A percentile compares a stretch with the other conserved stretches of the same genome.
phyloP scores from a whole-genome alignment of 176 grass and related monocot genomes.

The Aegilops longissima region DNA sequence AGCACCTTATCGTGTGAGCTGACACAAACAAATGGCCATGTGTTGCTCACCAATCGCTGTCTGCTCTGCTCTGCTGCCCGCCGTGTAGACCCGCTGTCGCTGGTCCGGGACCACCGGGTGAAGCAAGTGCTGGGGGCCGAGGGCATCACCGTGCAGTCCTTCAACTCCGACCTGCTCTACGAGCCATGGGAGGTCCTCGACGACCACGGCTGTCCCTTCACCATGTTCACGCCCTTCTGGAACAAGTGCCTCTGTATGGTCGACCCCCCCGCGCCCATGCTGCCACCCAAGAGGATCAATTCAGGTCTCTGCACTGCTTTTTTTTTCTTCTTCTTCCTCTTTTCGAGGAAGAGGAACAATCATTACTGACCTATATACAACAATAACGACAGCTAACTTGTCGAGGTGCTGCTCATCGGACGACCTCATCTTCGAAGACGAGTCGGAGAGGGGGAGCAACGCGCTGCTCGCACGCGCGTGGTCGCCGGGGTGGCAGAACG shows the following conservation, averaged over 20 bases:
- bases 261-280: slow-evolving; percentile 71
- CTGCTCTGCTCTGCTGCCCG: slow-evolving; percentile 23
- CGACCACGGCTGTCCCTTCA: slow-evolving; percentile 73
- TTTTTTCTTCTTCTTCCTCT: no score
- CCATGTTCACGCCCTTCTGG: slow-evolving; percentile 95
- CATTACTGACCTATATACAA: not conserved
- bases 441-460: slow-evolving; percentile 93
- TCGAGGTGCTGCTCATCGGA: slow-evolving; percentile 66
- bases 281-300: slow-evolving; percentile 89
- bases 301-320: slow-evolving; percentile 42
- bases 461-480: slow-evolving; percentile 94
- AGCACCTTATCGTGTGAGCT: slow-evolving; percentile 25
- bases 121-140: slow-evolving; percentile 72
- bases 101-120: slow-evolving; percentile 77
- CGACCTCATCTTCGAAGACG: slow-evolving; percentile 77
- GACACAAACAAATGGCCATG: slow-evolving; percentile 28
- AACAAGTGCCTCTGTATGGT: slow-evolving; percentile 89
- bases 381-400: slow-evolving; percentile 47
- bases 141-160: slow-evolving; percentile 82
- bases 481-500: slow-evolving; percentile 97
- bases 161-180: slow-evolving; percentile 95
- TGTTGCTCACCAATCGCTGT: slow-evolving; percentile 41
- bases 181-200: slow-evolving; percentile 98
- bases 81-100: slow-evolving; percentile 85
- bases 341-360: no score